Evolutionary conservation across 2,329 filamentous ascomycete genomes (phyloP), one percentile per base, ranked within the genome.

Genomic region (Neonectria sp.): DNA sequence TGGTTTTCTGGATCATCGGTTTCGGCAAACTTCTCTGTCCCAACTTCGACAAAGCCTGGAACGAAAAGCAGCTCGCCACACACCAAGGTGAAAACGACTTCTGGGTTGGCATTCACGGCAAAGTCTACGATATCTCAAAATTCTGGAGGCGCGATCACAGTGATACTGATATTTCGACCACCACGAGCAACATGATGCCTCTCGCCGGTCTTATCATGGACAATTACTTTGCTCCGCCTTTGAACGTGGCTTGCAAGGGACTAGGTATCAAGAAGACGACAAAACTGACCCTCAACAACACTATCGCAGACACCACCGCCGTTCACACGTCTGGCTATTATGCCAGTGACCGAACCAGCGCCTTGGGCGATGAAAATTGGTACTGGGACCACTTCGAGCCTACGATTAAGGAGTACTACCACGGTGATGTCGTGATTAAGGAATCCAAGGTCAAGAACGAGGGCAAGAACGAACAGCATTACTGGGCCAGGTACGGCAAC

Each of bases 1-100:
- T 99, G 68, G 86, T 98, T 65, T 99, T 99, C 83, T 97, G 94
- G 88, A 98, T 99, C 74, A 88, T 98, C 70, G 89, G 83, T 45
- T 96, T 99, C 74, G 95, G 95, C 37, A 90, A 88, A 62, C 80
- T 99, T 2, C 85, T 98, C 3, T 99, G 96, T 78, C 96, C 96
- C 15, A 95, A 97, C 78, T 93, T 90, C 71, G 90, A 97, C 84
- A 98, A 98, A 79, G 96, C 90, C 3, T 99, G 95, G 95, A 90
- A 90, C 60, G 78, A 83, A 5, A 86, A 86, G 12, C 89, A 99
- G 78, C 90, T 98, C 7, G 75, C 82, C 15, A 87, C 83, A 43
- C 95, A 98, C 75, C 85, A 89, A 72, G 92, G 90, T n/a, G 83
- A 86, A 7, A 86, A 90, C 63, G 93, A 97, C 77, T 98, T 91